These are phyloP conservation scores for Rhododendron vialii DNA, from an alignment of 148 eudicot genomes.

Conservation along the genomic window DNA sequence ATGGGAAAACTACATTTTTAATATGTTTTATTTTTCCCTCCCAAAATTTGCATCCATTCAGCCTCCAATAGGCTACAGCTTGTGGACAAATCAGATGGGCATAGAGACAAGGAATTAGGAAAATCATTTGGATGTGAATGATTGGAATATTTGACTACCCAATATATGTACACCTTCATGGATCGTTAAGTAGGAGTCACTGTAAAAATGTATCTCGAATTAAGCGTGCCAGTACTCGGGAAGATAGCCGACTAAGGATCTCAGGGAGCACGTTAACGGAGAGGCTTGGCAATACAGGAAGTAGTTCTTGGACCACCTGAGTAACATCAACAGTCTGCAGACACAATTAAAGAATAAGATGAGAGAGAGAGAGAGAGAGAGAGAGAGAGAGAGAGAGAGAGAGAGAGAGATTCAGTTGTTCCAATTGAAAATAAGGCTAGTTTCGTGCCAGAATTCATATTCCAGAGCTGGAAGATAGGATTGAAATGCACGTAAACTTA, in stretches of 20 bases:
- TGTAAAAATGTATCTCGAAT: slow-evolving; percentile 56
- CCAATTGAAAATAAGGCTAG: not conserved
- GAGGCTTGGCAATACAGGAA: slow-evolving; percentile 74
- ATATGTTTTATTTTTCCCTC: not conserved
- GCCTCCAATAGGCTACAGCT: not conserved
- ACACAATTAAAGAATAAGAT: not conserved
- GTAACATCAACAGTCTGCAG: slow-evolving; percentile 48
- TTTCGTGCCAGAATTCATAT: not conserved
- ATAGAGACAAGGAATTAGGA: not conserved
- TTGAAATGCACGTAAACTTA: not conserved
- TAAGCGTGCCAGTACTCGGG: slow-evolving; percentile 75
- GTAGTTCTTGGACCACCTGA: slow-evolving; percentile 60
- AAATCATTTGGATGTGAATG: not conserved
- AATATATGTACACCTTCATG: slow-evolving; percentile 21
- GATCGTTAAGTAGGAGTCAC: slow-evolving; percentile 1
- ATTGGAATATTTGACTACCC: not conserved
- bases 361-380: too few relatives aligned
- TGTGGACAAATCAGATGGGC: not conserved
- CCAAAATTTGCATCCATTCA: not conserved
- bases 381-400: not conserved
- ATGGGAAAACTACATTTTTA: not conserved
- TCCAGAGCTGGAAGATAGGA: not conserved
- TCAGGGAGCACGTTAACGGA: slow-evolving; percentile 80
- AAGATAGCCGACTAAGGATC: slow-evolving; percentile 58
- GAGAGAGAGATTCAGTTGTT: not conserved